Conservation (phyloP, 2,329 filamentous ascomycete species). For the Mollisia scopiformis region DNA sequence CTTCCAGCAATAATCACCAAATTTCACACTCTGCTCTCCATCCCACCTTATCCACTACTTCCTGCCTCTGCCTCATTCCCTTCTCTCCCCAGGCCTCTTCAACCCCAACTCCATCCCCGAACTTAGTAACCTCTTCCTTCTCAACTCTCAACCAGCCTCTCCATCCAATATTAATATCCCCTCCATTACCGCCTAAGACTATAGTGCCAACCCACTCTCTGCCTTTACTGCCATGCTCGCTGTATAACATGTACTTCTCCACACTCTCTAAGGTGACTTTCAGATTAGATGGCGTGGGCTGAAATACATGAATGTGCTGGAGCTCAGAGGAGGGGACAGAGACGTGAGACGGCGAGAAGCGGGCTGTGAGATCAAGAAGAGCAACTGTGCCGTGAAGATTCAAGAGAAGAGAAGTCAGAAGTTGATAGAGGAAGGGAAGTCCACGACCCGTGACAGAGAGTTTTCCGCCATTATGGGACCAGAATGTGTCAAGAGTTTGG, state of each 20-base stretch:
- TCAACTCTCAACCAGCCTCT: constrained; percentile 37
- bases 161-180: constrained; percentile 27
- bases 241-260: constrained; percentile 35
- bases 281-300: constrained; percentile 21
- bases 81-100: constrained; percentile 35
- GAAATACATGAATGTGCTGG: constrained; percentile 35
- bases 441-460: constrained; percentile 56
- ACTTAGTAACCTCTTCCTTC: constrained; percentile 25
- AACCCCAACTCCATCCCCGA: constrained; percentile 30
- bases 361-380: constrained; percentile 57
- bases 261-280: constrained; percentile 27
- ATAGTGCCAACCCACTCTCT: constrained; percentile 35
- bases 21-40: constrained; percentile 32
- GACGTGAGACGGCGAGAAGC: constrained; percentile 52
- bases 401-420: constrained; percentile 55
- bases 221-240: constrained; percentile 29
- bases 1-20: constrained; percentile 27
- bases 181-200: constrained; percentile 30
- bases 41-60: constrained; percentile 23
- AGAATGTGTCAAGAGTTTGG: constrained; percentile 49
- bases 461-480: constrained; percentile 50
- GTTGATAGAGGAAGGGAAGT: constrained; percentile 57
- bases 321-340: constrained; percentile 16
- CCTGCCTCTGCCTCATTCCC: constrained; percentile 22
- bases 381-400: constrained; percentile 46